Evolutionary conservation across 116 monocot species (phyloP).

Genomic region (Phalaenopsis hybrid): DNA sequence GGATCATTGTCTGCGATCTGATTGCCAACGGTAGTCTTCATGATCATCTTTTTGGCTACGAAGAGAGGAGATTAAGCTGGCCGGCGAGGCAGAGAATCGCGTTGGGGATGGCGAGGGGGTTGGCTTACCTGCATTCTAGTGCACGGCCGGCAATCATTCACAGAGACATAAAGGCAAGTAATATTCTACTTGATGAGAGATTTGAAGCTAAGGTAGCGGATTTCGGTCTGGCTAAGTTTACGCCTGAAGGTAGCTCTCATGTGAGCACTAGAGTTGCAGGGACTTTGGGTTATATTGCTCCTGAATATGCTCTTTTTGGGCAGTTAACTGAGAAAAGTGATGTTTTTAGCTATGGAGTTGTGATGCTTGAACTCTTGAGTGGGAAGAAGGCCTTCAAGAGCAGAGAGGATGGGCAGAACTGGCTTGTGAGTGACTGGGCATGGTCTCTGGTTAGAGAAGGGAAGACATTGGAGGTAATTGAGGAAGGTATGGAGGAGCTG

Average conservation of each 20-base stretch:
- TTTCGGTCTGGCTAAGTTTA: slow-evolving; percentile 81
- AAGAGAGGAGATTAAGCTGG: slow-evolving; percentile 38
- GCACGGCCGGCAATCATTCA: slow-evolving; percentile 75
- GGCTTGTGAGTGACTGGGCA: slow-evolving; percentile 70
- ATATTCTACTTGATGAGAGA: slow-evolving; percentile 59
- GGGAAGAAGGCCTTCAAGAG: slow-evolving; percentile 74
- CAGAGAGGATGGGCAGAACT: slow-evolving; percentile 28
- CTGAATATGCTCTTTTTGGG: slow-evolving; percentile 88
- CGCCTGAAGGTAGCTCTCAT: slow-evolving; percentile 76
- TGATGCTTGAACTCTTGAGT: slow-evolving; percentile 81
- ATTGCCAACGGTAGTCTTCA: slow-evolving; percentile 81
- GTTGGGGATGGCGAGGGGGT: slow-evolving; percentile 67
- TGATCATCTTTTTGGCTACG: slow-evolving; percentile 54
- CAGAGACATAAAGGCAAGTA: slow-evolving; percentile 85
- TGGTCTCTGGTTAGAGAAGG: slow-evolving; percentile 68
- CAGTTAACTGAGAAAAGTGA: slow-evolving; percentile 83
- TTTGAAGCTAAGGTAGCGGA: slow-evolving; percentile 84
- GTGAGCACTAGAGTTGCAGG: slow-evolving; percentile 85
- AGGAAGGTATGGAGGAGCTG: slow-evolving; percentile 63
- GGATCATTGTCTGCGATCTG: slow-evolving; percentile 88
- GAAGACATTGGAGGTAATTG: slow-evolving; percentile 54
- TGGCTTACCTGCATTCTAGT: slow-evolving; percentile 74
- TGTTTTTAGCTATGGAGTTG: slow-evolving; percentile 84
- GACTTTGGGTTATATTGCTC: slow-evolving; percentile 86
- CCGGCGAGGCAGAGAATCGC: slow-evolving; percentile 70